These are phyloP conservation scores for Salvia sclarea DNA, from an alignment of 305 asterid species.

Conservation along the genomic window DNA sequence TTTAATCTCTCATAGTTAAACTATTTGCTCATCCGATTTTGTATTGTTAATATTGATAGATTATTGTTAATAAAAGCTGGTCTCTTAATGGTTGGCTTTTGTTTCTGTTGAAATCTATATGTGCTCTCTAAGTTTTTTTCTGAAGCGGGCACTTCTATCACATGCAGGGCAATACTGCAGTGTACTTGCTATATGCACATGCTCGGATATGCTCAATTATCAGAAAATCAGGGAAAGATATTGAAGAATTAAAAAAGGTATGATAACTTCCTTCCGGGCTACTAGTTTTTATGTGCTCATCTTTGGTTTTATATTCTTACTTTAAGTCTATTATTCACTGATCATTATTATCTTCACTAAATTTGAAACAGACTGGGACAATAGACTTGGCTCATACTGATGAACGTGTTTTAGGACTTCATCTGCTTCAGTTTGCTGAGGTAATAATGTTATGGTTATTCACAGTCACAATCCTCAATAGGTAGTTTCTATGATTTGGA, in stretches of 20 bases:
- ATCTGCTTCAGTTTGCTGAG: slow-evolving; percentile 85
- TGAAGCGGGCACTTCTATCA: slow-evolving; percentile 14
- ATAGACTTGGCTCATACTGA: slow-evolving; percentile 73
- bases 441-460: slow-evolving; percentile 35
- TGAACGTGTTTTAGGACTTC: slow-evolving; percentile 75
- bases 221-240: slow-evolving; percentile 77
- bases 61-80: background rate
- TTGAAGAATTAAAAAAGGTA: slow-evolving; percentile 77
- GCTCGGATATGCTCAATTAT: slow-evolving; percentile 97
- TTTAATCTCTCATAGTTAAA: background rate
- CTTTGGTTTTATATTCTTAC: background rate
- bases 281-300: background rate
- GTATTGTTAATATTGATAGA: background rate
- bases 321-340: too few relatives aligned
- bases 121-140: slow-evolving; percentile 19
- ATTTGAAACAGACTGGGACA: slow-evolving; percentile 53
- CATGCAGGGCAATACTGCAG: slow-evolving; percentile 95
- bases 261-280: background rate
- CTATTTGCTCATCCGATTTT: background rate
- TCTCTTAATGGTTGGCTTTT: slow-evolving; percentile 16
- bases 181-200: slow-evolving; percentile 89
- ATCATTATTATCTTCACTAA: slow-evolving; percentile 13
- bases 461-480: background rate
- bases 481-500: background rate
- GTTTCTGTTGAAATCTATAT: slow-evolving; percentile 7